phyloP scores from a whole-genome alignment of 257 asterid species.

The Fraxinus anomala region DNA sequence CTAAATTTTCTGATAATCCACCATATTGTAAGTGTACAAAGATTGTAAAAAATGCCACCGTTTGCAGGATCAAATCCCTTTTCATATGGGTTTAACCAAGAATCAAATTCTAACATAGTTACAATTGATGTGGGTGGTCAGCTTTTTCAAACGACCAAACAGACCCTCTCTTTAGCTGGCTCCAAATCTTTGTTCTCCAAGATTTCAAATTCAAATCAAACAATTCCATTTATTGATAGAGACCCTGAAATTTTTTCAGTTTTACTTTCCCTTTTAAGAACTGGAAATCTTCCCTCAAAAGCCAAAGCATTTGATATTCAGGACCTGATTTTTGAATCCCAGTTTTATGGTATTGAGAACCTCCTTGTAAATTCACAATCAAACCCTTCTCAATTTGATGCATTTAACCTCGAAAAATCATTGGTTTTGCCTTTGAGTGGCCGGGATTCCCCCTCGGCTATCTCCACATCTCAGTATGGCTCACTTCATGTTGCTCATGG shows the following conservation, averaged over 20 bases:
- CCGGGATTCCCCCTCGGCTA: constrained; percentile 80
- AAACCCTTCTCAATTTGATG: constrained; percentile 76
- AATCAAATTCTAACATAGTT: constrained; percentile 54
- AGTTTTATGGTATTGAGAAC: constrained; percentile 71
- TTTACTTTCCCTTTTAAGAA: constrained; percentile 78
- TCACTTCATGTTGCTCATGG: constrained; percentile 92
- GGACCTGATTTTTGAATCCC: constrained; percentile 82
- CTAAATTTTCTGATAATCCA: neutral
- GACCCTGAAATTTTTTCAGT: constrained; percentile 86
- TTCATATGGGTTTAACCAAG: constrained; percentile 33
- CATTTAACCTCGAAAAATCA: constrained; percentile 74
- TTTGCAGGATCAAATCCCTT: constrained; percentile 47
- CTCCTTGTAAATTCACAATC: constrained; percentile 67
- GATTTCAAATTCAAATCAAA: constrained; percentile 36
- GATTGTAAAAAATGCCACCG: constrained; percentile 61
- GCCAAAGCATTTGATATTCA: constrained; percentile 72
- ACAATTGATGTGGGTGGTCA: constrained; percentile 96
- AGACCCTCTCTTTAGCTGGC: constrained; percentile 75
- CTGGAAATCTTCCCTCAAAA: constrained; percentile 86
- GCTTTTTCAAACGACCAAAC: constrained; percentile 86
- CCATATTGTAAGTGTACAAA: neutral
- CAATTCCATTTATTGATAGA: constrained; percentile 71
- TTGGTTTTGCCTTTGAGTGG: constrained; percentile 59
- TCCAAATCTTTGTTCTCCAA: constrained; percentile 69
- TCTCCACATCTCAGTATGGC: constrained; percentile 71